Base-by-base conservation (phyloP, 2,329 filamentous ascomycete species). In the Calonectria hawksworthii region DNA sequence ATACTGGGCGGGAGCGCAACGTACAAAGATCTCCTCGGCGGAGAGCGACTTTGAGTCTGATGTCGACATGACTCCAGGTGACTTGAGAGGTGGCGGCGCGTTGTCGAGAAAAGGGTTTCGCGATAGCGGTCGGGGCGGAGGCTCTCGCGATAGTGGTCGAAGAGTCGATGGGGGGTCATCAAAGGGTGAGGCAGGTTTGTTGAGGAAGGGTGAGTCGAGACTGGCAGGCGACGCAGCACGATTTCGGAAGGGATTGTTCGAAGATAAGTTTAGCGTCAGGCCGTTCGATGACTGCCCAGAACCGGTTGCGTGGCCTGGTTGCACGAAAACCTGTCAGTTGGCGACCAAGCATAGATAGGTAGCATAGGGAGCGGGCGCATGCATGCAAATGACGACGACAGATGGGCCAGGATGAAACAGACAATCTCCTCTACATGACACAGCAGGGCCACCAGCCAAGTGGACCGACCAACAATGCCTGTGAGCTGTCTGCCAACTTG, bases 181-280 rank as follows among this genome's bases (percentile, higher is more conserved):
- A 82, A 92, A 92, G 75, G 90, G 92, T 77, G 90, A 93, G 76
- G 85, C 85, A 79, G 86, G 87, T 84, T 86, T 85, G 80, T 82
- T 82, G 80, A 82, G 77, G 81, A 81, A 79, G 61, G 78, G 76
- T 72, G 82, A 76, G 54, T 87, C 80, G 82, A 82, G 75, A 77
- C 81, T 84, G 68, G 86, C 83, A 66, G 91, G 93, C 77, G 93
- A 94, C 47, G 89, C 88, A 77, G 93, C 92, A 82, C 93, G 92
- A 85, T 95, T 95, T 87, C 94, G 93, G 82, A 92, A 96, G 76
- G 94, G 94, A 83, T 96, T 96, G 89, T 96, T 96, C 84, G 94
- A 96, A 84, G 93, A 93, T 82, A 96, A 90, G 85, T 92, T 93
- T 84, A 94, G 87, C 70, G 90, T 87, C 83, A 93, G 87, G 79